Base-by-base conservation (phyloP, 306 rosid genomes). In the Malus orientalis region DNA sequence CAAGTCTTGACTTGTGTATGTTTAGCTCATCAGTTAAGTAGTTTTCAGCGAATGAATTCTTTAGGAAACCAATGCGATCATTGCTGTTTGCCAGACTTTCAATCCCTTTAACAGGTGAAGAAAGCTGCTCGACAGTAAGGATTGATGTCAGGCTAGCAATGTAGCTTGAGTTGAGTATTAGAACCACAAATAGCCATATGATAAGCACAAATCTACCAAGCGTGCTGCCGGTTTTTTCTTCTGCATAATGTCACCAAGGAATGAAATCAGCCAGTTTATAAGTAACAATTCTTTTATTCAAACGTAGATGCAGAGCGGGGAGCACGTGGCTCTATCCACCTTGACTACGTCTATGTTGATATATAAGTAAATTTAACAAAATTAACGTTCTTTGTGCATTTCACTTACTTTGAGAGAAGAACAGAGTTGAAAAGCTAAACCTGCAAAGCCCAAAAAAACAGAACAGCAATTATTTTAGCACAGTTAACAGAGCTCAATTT, bases 361-460 rank as follows among this genome's bases (percentile, higher is more conserved):
- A 40, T 8, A 40, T 40, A 40, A 40, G 3, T 40, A 40, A 40
- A 9, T 8, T 40, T 40, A 9, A 15, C 57, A 14, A 4, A 16
- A 19, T 3, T 9, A 53, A 53, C 5, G 7, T 53, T 53, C 20
- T 53, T 53, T 16, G 9, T 38, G 42, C 10, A 5, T 51, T 51
- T 33, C 22, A 75, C 86, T 65, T 79, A 79, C 83, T 83, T 12
- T 70, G 80, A 11, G 86, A 30, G 32, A 70, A 79, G 76, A 83
- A 79, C 61, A 83, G 40, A n/a, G 97, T 91, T 74, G 97, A 91
- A 78, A 89, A 86, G 85, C 92, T 88, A 79, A 91, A 91, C 97
- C 94, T 89, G 97, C 81, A 67, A 38, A 49, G 72, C 12, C 81
- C 58, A 47, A 33, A 61, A 75, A 8, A 64, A 65, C 51, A 78